phyloP scores from a whole-genome alignment of 441 rosid genomes.

The Theobroma grandiflorum region DNA sequence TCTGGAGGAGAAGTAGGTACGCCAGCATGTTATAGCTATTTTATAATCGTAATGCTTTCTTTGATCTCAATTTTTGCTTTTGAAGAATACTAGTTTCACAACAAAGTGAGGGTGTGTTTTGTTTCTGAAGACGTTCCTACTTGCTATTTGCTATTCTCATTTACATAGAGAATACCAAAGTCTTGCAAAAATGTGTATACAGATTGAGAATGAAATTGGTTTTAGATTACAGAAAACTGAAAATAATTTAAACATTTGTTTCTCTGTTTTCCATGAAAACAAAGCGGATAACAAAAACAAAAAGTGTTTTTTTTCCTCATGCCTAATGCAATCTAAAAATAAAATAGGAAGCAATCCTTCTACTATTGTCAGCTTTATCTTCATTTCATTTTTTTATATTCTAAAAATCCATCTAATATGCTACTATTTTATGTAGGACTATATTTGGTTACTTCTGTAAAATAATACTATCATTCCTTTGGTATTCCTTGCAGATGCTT shows the following conservation, averaged over 20 bases:
- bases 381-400: neutral
- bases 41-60: neutral
- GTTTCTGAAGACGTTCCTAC: neutral
- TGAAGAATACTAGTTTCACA: neutral
- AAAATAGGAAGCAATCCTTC: neutral
- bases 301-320: neutral
- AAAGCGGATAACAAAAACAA: neutral
- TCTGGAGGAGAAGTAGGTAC: slow-evolving; percentile 62
- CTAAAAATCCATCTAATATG: neutral
- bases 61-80: neutral
- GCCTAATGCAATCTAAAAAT: neutral
- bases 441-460: neutral
- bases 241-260: neutral
- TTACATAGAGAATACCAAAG: neutral
- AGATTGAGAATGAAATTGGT: neutral
- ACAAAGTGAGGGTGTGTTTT: neutral
- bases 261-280: neutral
- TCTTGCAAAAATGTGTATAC: neutral
- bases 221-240: neutral
- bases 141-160: neutral
- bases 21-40: neutral
- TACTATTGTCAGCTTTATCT: neutral
- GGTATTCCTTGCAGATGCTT: slow-evolving; percentile 20
- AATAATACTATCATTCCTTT: neutral
- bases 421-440: too few species aligned